Conservation (phyloP, 139 green algal species). For the Mychonastes homosphaera region DNA sequence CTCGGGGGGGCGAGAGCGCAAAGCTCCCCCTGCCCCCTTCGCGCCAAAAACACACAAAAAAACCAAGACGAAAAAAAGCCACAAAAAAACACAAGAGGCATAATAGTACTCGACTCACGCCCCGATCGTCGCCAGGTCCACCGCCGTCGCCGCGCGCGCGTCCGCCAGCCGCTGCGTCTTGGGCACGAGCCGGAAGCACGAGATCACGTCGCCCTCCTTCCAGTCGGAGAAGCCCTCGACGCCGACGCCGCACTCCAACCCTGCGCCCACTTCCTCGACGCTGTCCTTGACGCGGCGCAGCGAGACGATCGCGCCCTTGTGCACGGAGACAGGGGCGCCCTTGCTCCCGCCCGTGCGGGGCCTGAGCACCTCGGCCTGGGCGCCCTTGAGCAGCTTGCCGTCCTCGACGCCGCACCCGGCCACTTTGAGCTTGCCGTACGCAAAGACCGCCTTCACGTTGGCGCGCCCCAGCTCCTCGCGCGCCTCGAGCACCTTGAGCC, state of each 20-base stretch:
- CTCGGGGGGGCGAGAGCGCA: too few relatives aligned
- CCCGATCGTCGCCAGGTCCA: too few relatives aligned
- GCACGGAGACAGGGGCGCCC: slow-evolving; percentile 25
- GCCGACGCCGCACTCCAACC: slow-evolving; percentile 73
- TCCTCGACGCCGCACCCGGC: slow-evolving; percentile 72
- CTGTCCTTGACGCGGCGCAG: slow-evolving; percentile 86
- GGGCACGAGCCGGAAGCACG: slow-evolving; percentile 33
- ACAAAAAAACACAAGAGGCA: too few relatives aligned
- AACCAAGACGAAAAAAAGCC: too few relatives aligned
- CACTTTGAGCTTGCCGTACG: slow-evolving; percentile 56
- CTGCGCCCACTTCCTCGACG: slow-evolving; percentile 73
- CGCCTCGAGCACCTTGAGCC: slow-evolving; percentile 72
- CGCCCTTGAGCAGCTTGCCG: slow-evolving; percentile 42
- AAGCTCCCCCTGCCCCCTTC: too few relatives aligned
- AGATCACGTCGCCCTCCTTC: slow-evolving; percentile 53
- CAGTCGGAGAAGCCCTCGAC: slow-evolving; percentile 61
- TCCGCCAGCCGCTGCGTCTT: slow-evolving; percentile 41
- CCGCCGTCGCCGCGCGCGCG: slow-evolving; percentile 21
- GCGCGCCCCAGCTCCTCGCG: slow-evolving; percentile 52
- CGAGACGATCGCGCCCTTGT: slow-evolving; percentile 61
- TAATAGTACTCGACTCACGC: too few relatives aligned
- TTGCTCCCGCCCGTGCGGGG: slow-evolving; percentile 52
- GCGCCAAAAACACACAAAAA: too few relatives aligned
- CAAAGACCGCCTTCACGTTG: slow-evolving; percentile 79
- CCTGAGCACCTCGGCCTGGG: slow-evolving; percentile 37